Base-by-base conservation (phyloP, 306 rosid species). In the Cyamopsis tetragonoloba region DNA sequence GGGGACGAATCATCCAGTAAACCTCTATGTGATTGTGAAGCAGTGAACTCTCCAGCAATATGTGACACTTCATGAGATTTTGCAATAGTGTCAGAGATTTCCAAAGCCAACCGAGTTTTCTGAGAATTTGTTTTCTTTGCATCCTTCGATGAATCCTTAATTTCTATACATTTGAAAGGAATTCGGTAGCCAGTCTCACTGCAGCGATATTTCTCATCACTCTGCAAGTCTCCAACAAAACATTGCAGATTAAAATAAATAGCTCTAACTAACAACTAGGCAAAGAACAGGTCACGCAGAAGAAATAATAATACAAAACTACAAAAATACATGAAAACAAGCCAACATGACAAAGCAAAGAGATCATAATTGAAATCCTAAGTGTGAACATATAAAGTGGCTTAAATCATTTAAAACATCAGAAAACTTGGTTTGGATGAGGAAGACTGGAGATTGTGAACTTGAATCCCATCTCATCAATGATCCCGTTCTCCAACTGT, bases 161-260 rank as follows among this genome's bases (percentile, higher is more conserved):
- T 77, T 78, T 87, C 89, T 54, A 79, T 66, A 60, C 96, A 92
- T 84, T 85, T 92, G 77, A 87, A 84, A 59, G 96, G 95, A 74
- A 92, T 92, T 17, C 89, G 91, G 68, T 89, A 92, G 59, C 96
- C 96, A 74, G 98, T 92, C 85, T 92, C 96, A 50, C 91, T 87
- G 87, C 96, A 92, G 50, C 92, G 86, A 71, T 85, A 89, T 77
- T 85, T 87, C 42, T 66, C 86, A 43, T 87, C 84, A 37, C 79
- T 85, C 98, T 92, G 57, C 73, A 38, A 60, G 7, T 55, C 57
- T 73, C 35, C 6, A 66, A 74, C 5, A 62, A 65, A 19, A 61
- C 3, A 44, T 61, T 20, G 56, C 23, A 50, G 49, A 58, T 44
- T 15, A 54, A 12, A 62, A 44, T 34, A 49, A 77, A 54, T 23